Base-by-base conservation (phyloP, 2,329 filamentous ascomycete species). In the Harringtonia aguacate region DNA sequence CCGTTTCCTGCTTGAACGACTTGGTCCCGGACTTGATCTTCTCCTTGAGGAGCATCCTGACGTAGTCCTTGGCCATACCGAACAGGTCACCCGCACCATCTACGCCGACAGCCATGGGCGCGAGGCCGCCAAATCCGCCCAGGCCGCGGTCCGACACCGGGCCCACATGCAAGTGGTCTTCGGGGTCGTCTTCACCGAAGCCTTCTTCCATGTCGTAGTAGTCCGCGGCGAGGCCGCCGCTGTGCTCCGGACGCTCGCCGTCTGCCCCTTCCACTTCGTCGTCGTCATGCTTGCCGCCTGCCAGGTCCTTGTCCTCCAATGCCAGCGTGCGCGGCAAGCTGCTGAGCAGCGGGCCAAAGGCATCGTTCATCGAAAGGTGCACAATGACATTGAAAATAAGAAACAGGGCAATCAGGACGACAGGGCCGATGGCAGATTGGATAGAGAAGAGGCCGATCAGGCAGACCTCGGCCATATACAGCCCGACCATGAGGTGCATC, bases 381-480 rank as follows among this genome's bases (percentile, higher is more conserved):
- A 84, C 89, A 21, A 94, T 68, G 17, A 84, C 66, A 14, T 83
- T 81, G 61, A 90, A 84, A 58, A 92, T 59, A 44, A 90, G 67
- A 63, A 88, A 84, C 51, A 84, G 64, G 45, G 83, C 74, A 74
- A 88, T 87, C 31, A 94, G 65, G 27, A 86, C 68, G 46, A 90
- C 63, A 1, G 86, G 87, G 1, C 84, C 84, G 13, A 80, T 57
- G 1, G 77, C 75, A 42, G 68, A 64, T 65, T 76, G 75, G 45
- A 90, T 77, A 36, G 76, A 77, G 57, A 94, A 92, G 31, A 95
- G 73, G 42, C 87, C 87, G 49, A 94, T 77, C 53, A 95, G 67
- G 60, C 84, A 89, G 44, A 89, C 64, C 54, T 90, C 80, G 1
- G 81, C 77, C 14, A 95, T 67, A 61, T 95, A 95, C 39, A 92